Evolutionary conservation across 495 filamentous ascomycete species (phyloP).

Genomic region (Hypoxylon lenormandii): DNA sequence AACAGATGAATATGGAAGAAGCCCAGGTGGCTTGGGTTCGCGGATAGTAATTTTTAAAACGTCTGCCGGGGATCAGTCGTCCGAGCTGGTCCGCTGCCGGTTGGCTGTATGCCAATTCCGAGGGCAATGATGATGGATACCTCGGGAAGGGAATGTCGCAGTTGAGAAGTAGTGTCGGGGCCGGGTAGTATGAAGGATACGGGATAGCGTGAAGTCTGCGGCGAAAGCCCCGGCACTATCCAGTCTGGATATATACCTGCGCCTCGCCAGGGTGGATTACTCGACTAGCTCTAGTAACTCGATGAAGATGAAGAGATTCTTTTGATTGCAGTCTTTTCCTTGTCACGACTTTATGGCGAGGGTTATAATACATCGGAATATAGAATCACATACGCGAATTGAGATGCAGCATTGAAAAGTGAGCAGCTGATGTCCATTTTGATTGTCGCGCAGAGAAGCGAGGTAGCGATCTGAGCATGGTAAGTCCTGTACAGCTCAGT

Average conservation of each 20-base stretch:
- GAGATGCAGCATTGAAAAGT: conserved; percentile 23
- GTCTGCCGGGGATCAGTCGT: conserved; percentile 48
- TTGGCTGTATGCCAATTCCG: conserved; percentile 36
- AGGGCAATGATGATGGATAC: conserved; percentile 46
- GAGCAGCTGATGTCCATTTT: too few relatives aligned
- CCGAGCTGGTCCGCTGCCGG: conserved; percentile 42
- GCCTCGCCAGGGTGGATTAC: conserved; percentile 36
- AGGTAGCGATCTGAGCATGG: too few relatives aligned
- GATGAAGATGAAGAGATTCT: conserved; percentile 47
- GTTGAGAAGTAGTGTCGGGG: conserved; percentile 32
- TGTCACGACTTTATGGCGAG: conserved; percentile 59
- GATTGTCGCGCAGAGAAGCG: too few relatives aligned
- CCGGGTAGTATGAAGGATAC: conserved; percentile 20
- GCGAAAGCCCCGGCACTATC: conserved; percentile 41
- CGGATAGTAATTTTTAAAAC: conserved; percentile 59
- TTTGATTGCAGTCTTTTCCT: conserved; percentile 52
- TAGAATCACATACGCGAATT: conserved; percentile 44
- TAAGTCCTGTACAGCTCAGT: too few relatives aligned
- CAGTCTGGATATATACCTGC: conserved; percentile 13
- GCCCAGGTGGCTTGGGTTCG: conserved; percentile 63
- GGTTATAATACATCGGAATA: conserved; percentile 55
- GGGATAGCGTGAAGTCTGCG: conserved; percentile 26
- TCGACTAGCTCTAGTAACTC: conserved; percentile 41
- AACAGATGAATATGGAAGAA: conserved; percentile 58
- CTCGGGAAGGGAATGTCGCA: conserved; percentile 36